Base-by-base conservation (phyloP, 1,284 basidiomycete species). In the Trametes pubescens region DNA sequence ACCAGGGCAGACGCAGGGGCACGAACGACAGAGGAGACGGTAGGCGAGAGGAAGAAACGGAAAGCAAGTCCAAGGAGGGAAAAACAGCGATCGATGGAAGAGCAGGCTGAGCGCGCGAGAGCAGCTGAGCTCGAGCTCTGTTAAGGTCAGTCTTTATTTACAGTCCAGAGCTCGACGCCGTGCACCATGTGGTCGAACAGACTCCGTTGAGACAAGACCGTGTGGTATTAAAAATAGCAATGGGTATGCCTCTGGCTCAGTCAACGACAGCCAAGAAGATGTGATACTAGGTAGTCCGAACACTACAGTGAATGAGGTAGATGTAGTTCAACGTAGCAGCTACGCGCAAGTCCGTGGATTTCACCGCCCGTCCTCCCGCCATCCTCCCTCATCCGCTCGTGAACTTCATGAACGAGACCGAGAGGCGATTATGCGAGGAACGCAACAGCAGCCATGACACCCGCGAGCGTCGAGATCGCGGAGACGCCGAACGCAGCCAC, bases 381-480 rank as follows among this genome's bases (percentile, higher is more conserved):
- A 7, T 52, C 11, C n/a, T 13, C 43, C 40, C 38, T n/a, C 24
- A 21, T 55, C 52, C 59, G 53, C 60, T 61, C 60, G 60, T 61
- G 35, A 55, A 44, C 32, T 24, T 54, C 52, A 49, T 61, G 35
- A 55, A 46, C 26, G 24, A 38, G 21, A n/a, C 26, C 16, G 16
- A 34, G 22, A 37, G 46, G 18, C 21, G 22, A 24, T 46, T 46
- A 61, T n/a, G 60, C 60, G 29, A 61, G 71, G 75, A 85, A 80
- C 4, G 74, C 72, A 61, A 82, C 77, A n/a, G 82, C 81, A 62
- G 84, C 79, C 37, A 80, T 61, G 21, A 81, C 79, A 57, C 83
- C 82, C 1, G 76, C 69, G 21, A 82, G 29, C 13, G 76, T 75
- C 29, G 81, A 76, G 55, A 80, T 57, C 18, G 76, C 69, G 2